Conservation (phyloP, 2,329 filamentous ascomycete genomes). For the Diaporthe citrichinensis region DNA sequence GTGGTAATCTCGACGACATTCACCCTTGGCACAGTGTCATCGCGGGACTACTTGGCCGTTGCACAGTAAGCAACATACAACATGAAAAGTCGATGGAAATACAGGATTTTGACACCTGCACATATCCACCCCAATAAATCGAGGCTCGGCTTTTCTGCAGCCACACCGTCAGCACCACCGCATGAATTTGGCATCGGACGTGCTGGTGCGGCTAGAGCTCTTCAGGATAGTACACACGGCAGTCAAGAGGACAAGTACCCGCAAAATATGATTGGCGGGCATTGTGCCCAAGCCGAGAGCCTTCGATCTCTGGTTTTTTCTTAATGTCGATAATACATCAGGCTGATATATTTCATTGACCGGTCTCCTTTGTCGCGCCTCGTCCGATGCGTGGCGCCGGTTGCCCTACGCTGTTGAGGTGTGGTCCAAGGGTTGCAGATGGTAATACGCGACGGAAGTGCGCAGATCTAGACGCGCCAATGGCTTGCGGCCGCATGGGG, state of each 20-base stretch:
- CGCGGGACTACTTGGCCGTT: neutral
- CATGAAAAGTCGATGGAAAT: neutral
- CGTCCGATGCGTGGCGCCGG: neutral
- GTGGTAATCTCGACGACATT: neutral
- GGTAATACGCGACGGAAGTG: conserved; percentile 19
- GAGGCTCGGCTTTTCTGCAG: conserved; percentile 19
- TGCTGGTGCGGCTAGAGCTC: neutral
- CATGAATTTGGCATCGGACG: neutral
- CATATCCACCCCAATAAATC: neutral
- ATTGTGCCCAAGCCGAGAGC: neutral
- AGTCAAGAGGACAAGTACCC: neutral
- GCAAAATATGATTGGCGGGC: neutral
- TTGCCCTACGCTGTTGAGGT: neutral
- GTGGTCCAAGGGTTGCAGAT: conserved; percentile 21
- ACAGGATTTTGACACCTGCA: conserved; percentile 13
- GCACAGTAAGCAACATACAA: neutral
- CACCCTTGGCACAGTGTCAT: neutral
- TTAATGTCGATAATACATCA: neutral
- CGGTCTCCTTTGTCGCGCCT: neutral
- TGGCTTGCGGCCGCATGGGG: conserved; percentile 4
- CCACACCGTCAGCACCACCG: neutral
- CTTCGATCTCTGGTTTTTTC: neutral
- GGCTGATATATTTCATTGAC: neutral
- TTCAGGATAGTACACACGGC: neutral
- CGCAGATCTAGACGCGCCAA: conserved; percentile 3